Evolutionary conservation across 2,329 filamentous ascomycete genomes (phyloP).

Genomic region (Stagonosporopsis vannaccii): DNA sequence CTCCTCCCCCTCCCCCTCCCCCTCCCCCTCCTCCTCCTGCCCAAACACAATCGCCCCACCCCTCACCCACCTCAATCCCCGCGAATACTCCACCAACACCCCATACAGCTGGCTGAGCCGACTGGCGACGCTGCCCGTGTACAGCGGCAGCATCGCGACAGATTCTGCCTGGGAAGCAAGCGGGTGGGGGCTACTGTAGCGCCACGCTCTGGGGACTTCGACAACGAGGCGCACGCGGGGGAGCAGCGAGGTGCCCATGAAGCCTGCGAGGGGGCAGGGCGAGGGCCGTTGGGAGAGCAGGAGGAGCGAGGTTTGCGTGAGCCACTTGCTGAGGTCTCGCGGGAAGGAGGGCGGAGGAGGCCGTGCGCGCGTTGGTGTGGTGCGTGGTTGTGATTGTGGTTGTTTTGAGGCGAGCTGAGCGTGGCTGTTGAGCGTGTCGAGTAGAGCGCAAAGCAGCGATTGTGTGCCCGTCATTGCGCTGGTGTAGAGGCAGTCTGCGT

Average conservation of each 20-base stretch:
- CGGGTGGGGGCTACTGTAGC: not conserved
- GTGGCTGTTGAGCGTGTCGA: slow-evolving; percentile 1
- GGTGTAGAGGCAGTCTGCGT: slow-evolving; percentile 6
- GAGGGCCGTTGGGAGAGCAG: slow-evolving; percentile 9
- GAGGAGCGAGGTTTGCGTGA: slow-evolving; percentile 3
- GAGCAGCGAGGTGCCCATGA: slow-evolving; percentile 6
- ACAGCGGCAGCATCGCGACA: not conserved
- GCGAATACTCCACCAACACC: not conserved
- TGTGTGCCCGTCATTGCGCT: not conserved
- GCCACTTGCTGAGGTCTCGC: not conserved
- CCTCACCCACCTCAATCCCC: not conserved
- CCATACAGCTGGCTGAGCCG: slow-evolving; percentile 2
- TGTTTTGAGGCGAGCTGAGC: not conserved
- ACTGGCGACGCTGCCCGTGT: slow-evolving; percentile 4
- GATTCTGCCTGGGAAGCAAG: not conserved
- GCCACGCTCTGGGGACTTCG: slow-evolving; percentile 4
- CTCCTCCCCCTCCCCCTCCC: slow-evolving; percentile 4
- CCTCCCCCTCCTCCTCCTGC: slow-evolving; percentile 5
- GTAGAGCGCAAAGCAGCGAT: not conserved
- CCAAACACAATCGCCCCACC: slow-evolving; percentile 15
- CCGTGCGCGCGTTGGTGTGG: too few species aligned
- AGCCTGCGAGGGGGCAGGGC: slow-evolving; percentile 2
- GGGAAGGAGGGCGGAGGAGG: not conserved
- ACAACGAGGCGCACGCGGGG: slow-evolving; percentile 9
- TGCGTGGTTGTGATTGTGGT: not conserved